phyloP scores from a whole-genome alignment of 2,329 filamentous ascomycete genomes.

The Rachicladosporium sp. region DNA sequence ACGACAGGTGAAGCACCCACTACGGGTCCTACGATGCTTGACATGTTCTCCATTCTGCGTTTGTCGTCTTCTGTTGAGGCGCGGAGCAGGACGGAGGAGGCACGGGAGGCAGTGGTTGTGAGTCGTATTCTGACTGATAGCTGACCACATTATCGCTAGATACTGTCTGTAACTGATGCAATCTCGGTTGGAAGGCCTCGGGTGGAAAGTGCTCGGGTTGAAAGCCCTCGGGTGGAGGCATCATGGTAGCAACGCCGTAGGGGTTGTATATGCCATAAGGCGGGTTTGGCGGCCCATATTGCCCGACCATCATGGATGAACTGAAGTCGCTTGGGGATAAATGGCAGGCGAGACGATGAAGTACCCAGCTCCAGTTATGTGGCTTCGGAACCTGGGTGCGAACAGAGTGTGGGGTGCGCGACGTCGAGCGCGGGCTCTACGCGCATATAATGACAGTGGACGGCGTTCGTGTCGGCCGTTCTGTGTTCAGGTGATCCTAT shows the following conservation, averaged over 20 bases:
- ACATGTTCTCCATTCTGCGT: slow-evolving; percentile 49
- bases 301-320: slow-evolving; percentile 15
- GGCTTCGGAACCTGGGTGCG: no score
- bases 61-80: slow-evolving; percentile 13
- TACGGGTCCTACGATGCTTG: slow-evolving; percentile 86
- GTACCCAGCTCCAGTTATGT: slow-evolving; percentile 3
- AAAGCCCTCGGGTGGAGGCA: slow-evolving; percentile 14
- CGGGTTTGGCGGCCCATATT: slow-evolving; percentile 18
- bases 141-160: slow-evolving; percentile 22
- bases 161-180: slow-evolving; percentile 21
- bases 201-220: slow-evolving; percentile 6
- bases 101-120: slow-evolving; percentile 12
- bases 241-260: slow-evolving; percentile 18
- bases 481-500: slow-evolving; percentile 7
- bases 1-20: slow-evolving; percentile 87
- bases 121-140: slow-evolving; percentile 19
- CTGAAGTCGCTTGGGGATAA: no score
- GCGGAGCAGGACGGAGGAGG: slow-evolving; percentile 13
- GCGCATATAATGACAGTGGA: no score
- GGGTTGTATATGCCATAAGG: slow-evolving; percentile 19
- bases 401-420: no score
- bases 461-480: no score
- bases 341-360: slow-evolving; percentile 1
- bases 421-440: no score
- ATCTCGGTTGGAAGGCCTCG: slow-evolving; percentile 10